Evolutionary conservation across 1,284 basidiomycete species (phyloP), one percentile per base, ranked within the genome.

Genomic region (Cystobasidium sp.): DNA sequence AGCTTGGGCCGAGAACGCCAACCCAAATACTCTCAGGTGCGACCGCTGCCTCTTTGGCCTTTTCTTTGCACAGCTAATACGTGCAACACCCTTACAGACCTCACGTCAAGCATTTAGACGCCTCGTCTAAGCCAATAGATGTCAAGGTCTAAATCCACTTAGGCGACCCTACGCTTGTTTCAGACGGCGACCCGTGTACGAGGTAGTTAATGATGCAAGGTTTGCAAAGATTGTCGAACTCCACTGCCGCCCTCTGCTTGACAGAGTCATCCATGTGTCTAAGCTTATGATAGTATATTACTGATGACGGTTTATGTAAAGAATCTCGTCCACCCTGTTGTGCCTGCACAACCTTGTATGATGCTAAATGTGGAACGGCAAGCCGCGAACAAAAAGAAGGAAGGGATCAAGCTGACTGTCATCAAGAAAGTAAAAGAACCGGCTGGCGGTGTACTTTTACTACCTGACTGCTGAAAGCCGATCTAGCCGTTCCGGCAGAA

Each of bases 1-100:
- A 67, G 68, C 63, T 31, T 76, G 56, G 56, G n/a, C 37, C 39
- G 73, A 56, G n/a, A 68, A 73, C 66, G 64, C 63, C 39, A 51
- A 41, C 10, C 72, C 59, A 2, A 59, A 56, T 43, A 73, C 70
- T 39, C 55, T 73, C 37, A 63, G 69, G 69, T 64, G 22, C 9
- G 59, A 14, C 6, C 44, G 10, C 39, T 24, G 1, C 16, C 10
- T 18, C 18, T 47, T 6, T n/a, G 22, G n/a, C 52, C 6, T 24
- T 46, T 10, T 39, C 16, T 4, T 31, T 31, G 5, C 31, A 31
- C 31, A 43, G 18, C 10, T n/a, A 5, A 69, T 4, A 0, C n/a
- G 12, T 22, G 16, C 46, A 8, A 39, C 10, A 1, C 10, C 16
- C 44, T 41, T 12, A 20, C 67, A 62, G 68, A 55, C 18, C 69